Conservation (phyloP, 2,329 filamentous ascomycete genomes). For the Colletotrichum sp. region DNA sequence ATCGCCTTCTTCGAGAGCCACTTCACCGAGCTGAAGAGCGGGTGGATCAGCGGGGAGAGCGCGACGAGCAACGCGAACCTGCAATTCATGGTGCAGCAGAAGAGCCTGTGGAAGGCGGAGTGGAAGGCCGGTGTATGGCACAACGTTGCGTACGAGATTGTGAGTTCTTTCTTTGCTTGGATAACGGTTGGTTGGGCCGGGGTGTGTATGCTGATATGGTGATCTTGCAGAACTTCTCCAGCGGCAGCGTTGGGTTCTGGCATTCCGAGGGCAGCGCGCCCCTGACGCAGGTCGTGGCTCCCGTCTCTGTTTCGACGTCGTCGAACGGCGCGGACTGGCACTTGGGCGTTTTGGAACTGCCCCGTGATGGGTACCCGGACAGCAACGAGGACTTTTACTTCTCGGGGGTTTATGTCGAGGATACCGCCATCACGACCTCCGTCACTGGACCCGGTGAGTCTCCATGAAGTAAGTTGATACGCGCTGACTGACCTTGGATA, state of each 20-base stretch:
- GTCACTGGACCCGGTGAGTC: slow-evolving; percentile 28
- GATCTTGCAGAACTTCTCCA: slow-evolving; percentile 57
- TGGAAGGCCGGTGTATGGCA: slow-evolving; percentile 72
- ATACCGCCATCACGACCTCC: slow-evolving; percentile 34
- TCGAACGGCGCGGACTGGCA: slow-evolving; percentile 77
- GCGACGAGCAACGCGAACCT: slow-evolving; percentile 56
- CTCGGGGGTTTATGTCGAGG: slow-evolving; percentile 73
- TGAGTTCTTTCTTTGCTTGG: slow-evolving; percentile 26
- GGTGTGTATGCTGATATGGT: not conserved
- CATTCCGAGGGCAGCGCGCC: slow-evolving; percentile 67
- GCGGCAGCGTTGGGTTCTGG: slow-evolving; percentile 68
- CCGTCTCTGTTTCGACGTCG: slow-evolving; percentile 63
- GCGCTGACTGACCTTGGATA: not conserved
- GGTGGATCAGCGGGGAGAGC: slow-evolving; percentile 55
- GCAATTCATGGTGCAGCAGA: slow-evolving; percentile 67
- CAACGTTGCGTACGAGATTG: slow-evolving; percentile 75
- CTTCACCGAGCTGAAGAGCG: slow-evolving; percentile 77
- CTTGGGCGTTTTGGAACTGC: slow-evolving; percentile 70
- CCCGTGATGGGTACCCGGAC: slow-evolving; percentile 58
- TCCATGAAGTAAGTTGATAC: not conserved
- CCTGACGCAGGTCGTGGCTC: slow-evolving; percentile 61
- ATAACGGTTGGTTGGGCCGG: not conserved
- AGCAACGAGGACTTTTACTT: slow-evolving; percentile 71
- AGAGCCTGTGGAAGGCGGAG: slow-evolving; percentile 65
- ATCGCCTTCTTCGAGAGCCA: slow-evolving; percentile 68